phyloP scores from a whole-genome alignment of 176 grass and related monocot genomes.

The Themeda triandra region DNA sequence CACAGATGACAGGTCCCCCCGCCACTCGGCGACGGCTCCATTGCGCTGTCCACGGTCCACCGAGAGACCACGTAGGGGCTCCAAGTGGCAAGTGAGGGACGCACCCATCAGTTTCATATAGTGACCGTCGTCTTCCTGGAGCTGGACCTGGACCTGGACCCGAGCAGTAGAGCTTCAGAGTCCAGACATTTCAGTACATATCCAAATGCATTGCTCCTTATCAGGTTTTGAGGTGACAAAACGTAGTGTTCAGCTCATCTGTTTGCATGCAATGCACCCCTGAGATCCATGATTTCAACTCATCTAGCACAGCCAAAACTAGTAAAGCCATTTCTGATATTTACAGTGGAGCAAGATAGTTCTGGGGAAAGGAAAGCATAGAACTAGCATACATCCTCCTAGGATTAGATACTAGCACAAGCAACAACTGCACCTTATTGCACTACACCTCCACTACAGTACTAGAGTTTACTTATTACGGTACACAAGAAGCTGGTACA shows the following conservation, averaged over 20 bases:
- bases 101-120: neutral
- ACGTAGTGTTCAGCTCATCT: neutral
- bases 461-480: conserved; percentile 50
- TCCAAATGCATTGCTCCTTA: neutral
- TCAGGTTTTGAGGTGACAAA: neutral
- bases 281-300: neutral
- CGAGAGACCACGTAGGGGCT: neutral
- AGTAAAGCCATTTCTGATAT: conserved; percentile 1
- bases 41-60: neutral
- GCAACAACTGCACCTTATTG: conserved; percentile 40
- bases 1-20: neutral
- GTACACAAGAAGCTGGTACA: conserved; percentile 26
- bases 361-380: neutral
- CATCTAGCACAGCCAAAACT: neutral
- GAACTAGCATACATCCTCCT: conserved; percentile 18
- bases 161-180: neutral
- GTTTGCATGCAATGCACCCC: neutral
- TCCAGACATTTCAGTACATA: neutral
- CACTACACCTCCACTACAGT: conserved; percentile 32
- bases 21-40: conserved; percentile 4
- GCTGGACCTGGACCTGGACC: neutral
- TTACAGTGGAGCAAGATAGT: conserved; percentile 5
- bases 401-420: conserved; percentile 41
- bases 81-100: neutral
- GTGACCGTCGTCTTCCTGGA: conserved; percentile 13